A percentile compares a stretch with the other conserved stretches of the same genome.
Evolutionary conservation across 192 early-diverging fungal genomes (phyloP).

Genomic region (Backusella westeae): DNA sequence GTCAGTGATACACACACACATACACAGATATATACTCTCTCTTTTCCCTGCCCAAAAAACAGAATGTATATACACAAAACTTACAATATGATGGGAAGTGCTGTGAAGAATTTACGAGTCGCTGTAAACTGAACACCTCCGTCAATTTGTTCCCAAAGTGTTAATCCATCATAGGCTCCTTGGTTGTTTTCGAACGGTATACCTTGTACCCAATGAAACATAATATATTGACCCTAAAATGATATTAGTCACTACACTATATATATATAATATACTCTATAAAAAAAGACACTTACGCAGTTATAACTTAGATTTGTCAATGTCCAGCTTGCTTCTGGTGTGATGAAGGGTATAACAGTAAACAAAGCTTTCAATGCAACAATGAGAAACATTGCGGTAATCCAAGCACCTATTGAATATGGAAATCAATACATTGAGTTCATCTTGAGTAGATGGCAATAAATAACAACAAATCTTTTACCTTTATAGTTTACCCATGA

Average conservation of each 20-base stretch:
- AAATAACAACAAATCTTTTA: conserved; percentile 4
- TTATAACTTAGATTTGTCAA: conserved; percentile 92
- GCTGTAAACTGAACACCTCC: conserved; percentile 96
- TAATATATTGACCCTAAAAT: conserved; percentile 84
- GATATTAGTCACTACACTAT: not conserved
- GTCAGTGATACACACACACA: not conserved
- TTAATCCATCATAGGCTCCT: conserved; percentile 89
- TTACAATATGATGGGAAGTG: conserved; percentile 92
- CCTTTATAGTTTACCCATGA: conserved; percentile 64
- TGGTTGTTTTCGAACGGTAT: conserved; percentile 94
- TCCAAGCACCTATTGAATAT: conserved; percentile 78
- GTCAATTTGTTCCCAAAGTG: conserved; percentile 99
- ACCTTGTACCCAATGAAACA: conserved; percentile 98
- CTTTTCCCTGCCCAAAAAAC: not conserved
- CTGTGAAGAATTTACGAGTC: conserved; percentile 96
- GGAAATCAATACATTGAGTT: not conserved
- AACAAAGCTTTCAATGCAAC: conserved; percentile 74
- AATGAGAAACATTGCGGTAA: conserved; percentile 84
- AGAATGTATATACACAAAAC: conserved; percentile 30
- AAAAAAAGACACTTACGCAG: conserved; percentile 49
- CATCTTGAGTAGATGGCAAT: not conserved
- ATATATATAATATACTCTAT: not conserved
- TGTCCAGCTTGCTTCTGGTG: conserved; percentile 94
- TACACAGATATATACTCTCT: not conserved
- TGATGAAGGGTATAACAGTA: conserved; percentile 86